Percentiles rank a stretch among this genome's conserved stretches.
These are phyloP conservation scores for Sergeia podlipaevii DNA, from an alignment of 208 protist genomes.

Conservation along the genomic window DNA sequence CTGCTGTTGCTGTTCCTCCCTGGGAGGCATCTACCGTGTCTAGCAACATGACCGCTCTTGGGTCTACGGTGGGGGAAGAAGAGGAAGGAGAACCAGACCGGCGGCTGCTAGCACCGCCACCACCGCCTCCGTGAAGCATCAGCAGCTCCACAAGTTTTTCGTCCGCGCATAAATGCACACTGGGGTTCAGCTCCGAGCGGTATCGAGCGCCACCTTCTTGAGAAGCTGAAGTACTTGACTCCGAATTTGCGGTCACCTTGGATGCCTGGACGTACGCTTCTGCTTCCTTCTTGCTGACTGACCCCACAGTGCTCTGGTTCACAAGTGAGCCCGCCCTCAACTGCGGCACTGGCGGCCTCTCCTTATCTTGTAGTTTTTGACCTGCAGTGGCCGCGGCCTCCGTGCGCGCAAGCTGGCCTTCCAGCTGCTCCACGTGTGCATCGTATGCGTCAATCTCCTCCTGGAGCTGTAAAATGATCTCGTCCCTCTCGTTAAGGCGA, in stretches of 20 bases:
- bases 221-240: background rate
- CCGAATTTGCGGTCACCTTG: slow-evolving; percentile 5
- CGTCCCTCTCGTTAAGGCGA: slow-evolving; percentile 92
- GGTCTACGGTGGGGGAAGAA: slow-evolving; percentile 1
- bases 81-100: background rate
- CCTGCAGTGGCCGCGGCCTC: slow-evolving; percentile 2
- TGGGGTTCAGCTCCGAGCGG: slow-evolving; percentile 31
- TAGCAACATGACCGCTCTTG: too few species aligned
- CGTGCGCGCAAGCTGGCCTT: slow-evolving; percentile 46
- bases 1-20: slow-evolving; percentile 3
- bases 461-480: slow-evolving; percentile 85
- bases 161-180: slow-evolving; percentile 35
- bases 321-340: slow-evolving; percentile 1
- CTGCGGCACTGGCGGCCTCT: background rate
- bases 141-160: slow-evolving; percentile 68
- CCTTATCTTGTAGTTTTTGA: slow-evolving; percentile 14
- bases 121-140: slow-evolving; percentile 19
- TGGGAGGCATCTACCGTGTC: too few species aligned
- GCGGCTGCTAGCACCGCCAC: background rate
- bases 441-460: slow-evolving; percentile 88
- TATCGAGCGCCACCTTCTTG: slow-evolving; percentile 16
- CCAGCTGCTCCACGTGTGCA: slow-evolving; percentile 64
- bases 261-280: slow-evolving; percentile 34
- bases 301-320: slow-evolving; percentile 13
- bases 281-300: slow-evolving; percentile 25